These are phyloP conservation scores for Blastosporella zonata DNA, from an alignment of 1,284 basidiomycete genomes.

Conservation along the genomic window DNA sequence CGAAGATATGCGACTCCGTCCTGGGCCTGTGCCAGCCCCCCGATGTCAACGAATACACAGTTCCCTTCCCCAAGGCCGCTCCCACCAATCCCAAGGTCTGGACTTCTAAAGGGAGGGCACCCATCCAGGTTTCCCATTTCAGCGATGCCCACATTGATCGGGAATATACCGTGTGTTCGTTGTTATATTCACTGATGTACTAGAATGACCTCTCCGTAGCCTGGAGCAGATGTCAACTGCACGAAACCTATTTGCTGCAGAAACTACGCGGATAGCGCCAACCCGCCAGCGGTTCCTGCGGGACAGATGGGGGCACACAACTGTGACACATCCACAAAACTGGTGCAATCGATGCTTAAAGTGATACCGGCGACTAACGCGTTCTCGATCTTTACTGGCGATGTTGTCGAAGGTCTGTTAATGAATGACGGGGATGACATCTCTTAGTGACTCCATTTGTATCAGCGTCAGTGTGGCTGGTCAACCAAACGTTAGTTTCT, in stretches of 20 bases:
- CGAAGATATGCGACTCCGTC: constrained; percentile 54
- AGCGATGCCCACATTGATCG: constrained; percentile 57
- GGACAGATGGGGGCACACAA: constrained; percentile 43
- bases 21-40: constrained; percentile 53
- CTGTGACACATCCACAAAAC: constrained; percentile 46
- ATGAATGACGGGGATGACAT: not conserved
- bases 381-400: constrained; percentile 61
- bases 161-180: constrained; percentile 40
- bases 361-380: constrained; percentile 39
- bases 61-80: constrained; percentile 42
- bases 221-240: constrained; percentile 51
- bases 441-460: not conserved
- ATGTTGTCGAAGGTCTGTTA: constrained; percentile 52
- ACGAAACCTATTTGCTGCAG: constrained; percentile 60
- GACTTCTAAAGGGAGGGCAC: constrained; percentile 36
- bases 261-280: constrained; percentile 40
- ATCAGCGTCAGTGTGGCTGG: constrained; percentile 45
- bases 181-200: not conserved
- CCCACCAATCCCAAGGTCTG: constrained; percentile 35
- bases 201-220: constrained; percentile 23
- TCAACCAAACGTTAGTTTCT: constrained; percentile 37
- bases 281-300: constrained; percentile 39
- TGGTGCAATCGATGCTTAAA: constrained; percentile 51
- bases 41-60: constrained; percentile 39
- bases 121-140: constrained; percentile 50